Conservation (phyloP, 2,329 filamentous ascomycete genomes). For the Fusarium algeriense region DNA sequence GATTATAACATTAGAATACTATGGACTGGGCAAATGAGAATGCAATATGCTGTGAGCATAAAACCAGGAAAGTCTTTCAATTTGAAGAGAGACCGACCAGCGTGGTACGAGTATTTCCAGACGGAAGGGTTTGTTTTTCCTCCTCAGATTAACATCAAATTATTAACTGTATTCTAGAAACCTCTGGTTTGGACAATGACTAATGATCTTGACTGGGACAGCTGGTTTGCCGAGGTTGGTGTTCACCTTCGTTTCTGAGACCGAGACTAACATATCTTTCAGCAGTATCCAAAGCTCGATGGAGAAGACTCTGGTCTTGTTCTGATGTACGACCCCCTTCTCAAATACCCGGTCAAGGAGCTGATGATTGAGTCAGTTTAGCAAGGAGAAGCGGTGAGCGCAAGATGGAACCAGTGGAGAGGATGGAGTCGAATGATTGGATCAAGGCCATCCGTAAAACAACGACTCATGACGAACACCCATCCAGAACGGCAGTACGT, state of each 20-base stretch:
- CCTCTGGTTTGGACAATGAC: constrained; percentile 5
- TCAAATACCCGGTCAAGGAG: too few species aligned
- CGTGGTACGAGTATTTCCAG: not conserved
- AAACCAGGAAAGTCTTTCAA: not conserved
- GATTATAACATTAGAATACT: too few species aligned
- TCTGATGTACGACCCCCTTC: not conserved
- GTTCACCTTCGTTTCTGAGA: rapidly evolving
- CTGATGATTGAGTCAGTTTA: not conserved
- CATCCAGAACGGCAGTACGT: not conserved
- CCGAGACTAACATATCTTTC: not conserved
- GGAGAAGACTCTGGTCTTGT: not conserved
- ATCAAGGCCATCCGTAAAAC: not conserved
- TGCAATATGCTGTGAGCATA: not conserved
- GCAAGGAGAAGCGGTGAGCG: not conserved
- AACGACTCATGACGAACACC: too few species aligned
- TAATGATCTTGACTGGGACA: not conserved
- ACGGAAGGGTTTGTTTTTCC: too few species aligned
- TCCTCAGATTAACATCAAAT: too few species aligned
- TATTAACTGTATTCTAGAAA: not conserved
- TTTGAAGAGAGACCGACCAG: not conserved
- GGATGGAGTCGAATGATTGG: not conserved
- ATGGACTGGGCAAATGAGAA: constrained; percentile 24
- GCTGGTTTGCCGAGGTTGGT: constrained; percentile 10
- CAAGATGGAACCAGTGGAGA: not conserved
- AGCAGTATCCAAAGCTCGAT: constrained; percentile 7